Base-by-base conservation (phyloP, 2,329 filamentous ascomycete species). In the Pestalotiopsis sp. region DNA sequence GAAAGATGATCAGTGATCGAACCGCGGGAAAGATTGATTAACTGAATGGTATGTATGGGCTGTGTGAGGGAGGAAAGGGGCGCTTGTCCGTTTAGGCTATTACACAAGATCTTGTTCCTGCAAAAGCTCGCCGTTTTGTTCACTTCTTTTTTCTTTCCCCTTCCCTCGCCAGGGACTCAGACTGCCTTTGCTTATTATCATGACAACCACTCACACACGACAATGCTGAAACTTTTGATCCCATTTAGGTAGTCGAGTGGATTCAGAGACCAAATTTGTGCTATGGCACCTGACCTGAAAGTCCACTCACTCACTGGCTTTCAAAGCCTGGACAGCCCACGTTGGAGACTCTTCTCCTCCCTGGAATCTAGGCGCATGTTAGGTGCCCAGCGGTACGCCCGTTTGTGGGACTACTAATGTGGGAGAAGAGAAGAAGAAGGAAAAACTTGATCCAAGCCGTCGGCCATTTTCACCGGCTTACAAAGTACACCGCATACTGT, bases 1-100 rank as follows among this genome's bases (percentile, higher is more conserved):
- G 62, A 52, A 68, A 60, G 67, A 65, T 65, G 62, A 52, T 55
- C 62, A 68, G 39, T 20, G 31, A 38, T 39, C 36, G 59, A n/a
- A n/a, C 14, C 41, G 59, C 36, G 36, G 36, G n/a, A 52, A 36
- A 52, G 45, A 52, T 52, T 20, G 45, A 52, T 52, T 52, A n/a
- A 23, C 45, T 52, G 45, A 52, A 52, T 9, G 17, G 17, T 52
- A 52, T 23, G 17, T 52, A 52, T 23, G 45, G 14, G n/a, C 41
- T 49, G 41, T 49, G n/a, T 58, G 12, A 27, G 23, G 23, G 23
- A 17, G 57, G 27, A 59, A 62, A 62, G 59, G 59, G n/a, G 36
- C 59, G 59, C 31, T 17, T 27, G 31, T 41, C 59, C 59, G 31
- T 62, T 62, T 62, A 62, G 59, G 27, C 59, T 62, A 36, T 62